A percentile compares a stretch with the other conserved stretches of the same genome.
Conservation (phyloP, 176 grass and related monocot species). For the Eleusine coracana region DNA sequence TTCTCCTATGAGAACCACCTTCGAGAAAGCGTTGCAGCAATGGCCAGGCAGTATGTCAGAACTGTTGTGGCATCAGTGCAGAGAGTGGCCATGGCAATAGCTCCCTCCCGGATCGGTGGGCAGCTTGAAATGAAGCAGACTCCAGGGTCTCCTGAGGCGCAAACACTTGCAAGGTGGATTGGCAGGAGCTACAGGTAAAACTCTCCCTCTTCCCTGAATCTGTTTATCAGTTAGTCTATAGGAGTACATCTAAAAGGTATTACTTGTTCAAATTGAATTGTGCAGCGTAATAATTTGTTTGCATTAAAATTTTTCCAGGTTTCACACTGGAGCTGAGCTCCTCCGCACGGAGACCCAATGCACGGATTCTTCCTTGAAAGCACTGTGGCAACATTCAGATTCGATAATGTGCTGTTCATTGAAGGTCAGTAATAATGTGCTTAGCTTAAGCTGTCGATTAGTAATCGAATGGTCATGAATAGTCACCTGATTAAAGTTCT, state of each 20-base stretch:
- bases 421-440: conserved; percentile 53
- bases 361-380: conserved; percentile 68
- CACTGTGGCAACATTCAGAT: conserved; percentile 88
- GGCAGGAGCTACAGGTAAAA: conserved; percentile 79
- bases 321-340: conserved; percentile 82
- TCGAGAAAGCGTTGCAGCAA: conserved; percentile 77
- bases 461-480: not conserved
- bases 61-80: conserved; percentile 92
- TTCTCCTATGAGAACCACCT: conserved; percentile 97
- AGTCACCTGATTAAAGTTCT: not conserved
- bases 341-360: conserved; percentile 51
- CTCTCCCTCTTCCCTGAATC: not conserved
- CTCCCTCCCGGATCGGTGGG: conserved; percentile 66
- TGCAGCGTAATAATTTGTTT: conserved; percentile 41
- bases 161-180: conserved; percentile 88
- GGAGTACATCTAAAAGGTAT: no score
- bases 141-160: conserved; percentile 73
- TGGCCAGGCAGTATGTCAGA: conserved; percentile 93
- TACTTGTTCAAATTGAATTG: not conserved
- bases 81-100: conserved; percentile 90
- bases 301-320: conserved; percentile 38
- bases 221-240: not conserved
- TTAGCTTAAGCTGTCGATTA: not conserved
- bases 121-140: conserved; percentile 71
- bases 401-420: conserved; percentile 93